Base-by-base conservation (phyloP, 352 stramenopile genomes). In the Blastocystis sp. region DNA sequence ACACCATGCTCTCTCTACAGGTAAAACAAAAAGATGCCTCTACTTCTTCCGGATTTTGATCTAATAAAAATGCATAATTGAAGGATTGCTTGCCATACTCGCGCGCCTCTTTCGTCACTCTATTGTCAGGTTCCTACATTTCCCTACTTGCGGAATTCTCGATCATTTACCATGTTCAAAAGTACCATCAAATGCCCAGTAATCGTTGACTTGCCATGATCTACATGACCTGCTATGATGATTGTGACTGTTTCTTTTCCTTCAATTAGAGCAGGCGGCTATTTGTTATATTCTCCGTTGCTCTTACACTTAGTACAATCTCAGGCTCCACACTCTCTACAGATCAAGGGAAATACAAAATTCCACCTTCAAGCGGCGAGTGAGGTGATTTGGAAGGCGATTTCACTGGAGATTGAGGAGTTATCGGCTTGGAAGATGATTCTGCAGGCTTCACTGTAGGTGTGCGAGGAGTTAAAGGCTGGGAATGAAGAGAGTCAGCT, bases 131-230 rank as follows among this genome's bases (percentile, higher is more conserved):
- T 3, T 45, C 5, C 66, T 61, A 26, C 13, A 79, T 95, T 96
- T 87, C 95, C 93, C 87, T 95, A 96, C 91, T 97, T 97, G 91
- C 96, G 94, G 92, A 97, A 94, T 39, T 94, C 90, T 45, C 92
- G 91, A 90, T 95, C 92, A 91, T 91, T 95, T 88, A 96, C 93
- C 23, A 84, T 15, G 15, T 64, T 76, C 13, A 47, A 29, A 7
- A 62, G n/a, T 89, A 96, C 95, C 18, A 98, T 92, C 90, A 98
- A 92, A 79, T 98, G 96, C 0, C 96, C 96, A 62, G 96, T 98
- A 87, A 98, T 94, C 0, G 96, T 98, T 61, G 94, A 98, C 93
- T 98, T 99, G 43, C 96, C 96, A 2, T 95, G 94, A 91, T 99
- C 96, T 15, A 99, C 96, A 89, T 99, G 96, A 18, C 96, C 96